These are phyloP conservation scores for Toxicodendron radicans DNA, from an alignment of 345 rosid genomes.

Conservation along the genomic window DNA sequence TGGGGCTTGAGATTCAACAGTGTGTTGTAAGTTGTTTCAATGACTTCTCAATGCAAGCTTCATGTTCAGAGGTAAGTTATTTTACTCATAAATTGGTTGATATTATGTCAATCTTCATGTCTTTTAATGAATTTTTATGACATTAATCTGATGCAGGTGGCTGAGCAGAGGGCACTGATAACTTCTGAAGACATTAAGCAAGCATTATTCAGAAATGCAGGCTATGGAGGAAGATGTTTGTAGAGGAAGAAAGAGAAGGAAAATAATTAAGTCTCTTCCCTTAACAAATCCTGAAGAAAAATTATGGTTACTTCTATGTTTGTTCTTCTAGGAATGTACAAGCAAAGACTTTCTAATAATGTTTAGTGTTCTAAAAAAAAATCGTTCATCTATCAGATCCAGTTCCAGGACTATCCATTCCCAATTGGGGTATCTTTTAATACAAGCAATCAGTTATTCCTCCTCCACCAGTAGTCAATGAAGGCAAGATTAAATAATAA, in stretches of 20 bases:
- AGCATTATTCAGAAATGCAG: slow-evolving; percentile 82
- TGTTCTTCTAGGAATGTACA: slow-evolving; percentile 26
- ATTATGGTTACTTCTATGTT: slow-evolving; percentile 2
- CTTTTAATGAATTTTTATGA: slow-evolving; percentile 3
- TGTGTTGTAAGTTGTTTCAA: slow-evolving; percentile 88
- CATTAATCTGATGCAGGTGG: slow-evolving; percentile 21
- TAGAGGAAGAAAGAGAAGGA: slow-evolving; percentile 18
- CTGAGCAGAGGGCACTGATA: slow-evolving; percentile 48
- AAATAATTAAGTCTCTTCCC: slow-evolving; percentile 10
- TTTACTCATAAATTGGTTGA: background rate
- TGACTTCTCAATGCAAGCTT: slow-evolving; percentile 91
- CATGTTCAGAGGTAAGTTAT: slow-evolving; percentile 72
- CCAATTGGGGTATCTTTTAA: slow-evolving; percentile 17
- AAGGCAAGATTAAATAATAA: background rate
- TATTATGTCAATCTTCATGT: background rate
- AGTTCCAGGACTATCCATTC: slow-evolving; percentile 14
- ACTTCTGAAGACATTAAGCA: slow-evolving; percentile 85
- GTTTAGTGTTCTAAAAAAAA: slow-evolving; percentile 15
- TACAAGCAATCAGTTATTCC: slow-evolving; percentile 14
- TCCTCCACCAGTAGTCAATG: slow-evolving; percentile 11
- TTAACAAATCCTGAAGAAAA: slow-evolving; percentile 4
- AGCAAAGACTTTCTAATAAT: slow-evolving; percentile 29
- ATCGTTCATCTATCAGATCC: slow-evolving; percentile 21
- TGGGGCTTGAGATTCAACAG: slow-evolving; percentile 88
- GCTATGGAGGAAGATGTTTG: slow-evolving; percentile 92